Evolutionary conservation across 1,139 yeast species (phyloP).

Genomic region (Meyerozyma sp.): DNA sequence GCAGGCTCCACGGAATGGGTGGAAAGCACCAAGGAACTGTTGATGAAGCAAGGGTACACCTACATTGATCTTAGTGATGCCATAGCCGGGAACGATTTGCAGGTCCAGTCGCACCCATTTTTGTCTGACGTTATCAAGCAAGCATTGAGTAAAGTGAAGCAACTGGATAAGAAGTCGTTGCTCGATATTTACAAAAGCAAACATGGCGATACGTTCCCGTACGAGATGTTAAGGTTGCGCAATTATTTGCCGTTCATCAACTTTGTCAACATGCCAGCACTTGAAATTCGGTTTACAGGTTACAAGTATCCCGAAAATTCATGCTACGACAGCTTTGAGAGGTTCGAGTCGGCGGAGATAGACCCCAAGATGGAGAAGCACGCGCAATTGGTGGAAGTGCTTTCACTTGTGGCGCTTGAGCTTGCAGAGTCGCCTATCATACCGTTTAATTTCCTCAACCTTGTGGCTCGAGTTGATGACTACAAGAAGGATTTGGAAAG

Average conservation of each 20-base stretch:
- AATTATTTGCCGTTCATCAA: slow-evolving; percentile 68
- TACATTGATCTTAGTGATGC: slow-evolving; percentile 77
- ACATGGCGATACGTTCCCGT: slow-evolving; percentile 25
- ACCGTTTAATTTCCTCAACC: slow-evolving; percentile 57
- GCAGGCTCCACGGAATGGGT: slow-evolving; percentile 86
- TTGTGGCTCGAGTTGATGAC: slow-evolving; percentile 40
- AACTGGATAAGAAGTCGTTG: slow-evolving; percentile 10
- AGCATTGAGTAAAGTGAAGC: slow-evolving; percentile 32
- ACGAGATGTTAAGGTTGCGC: slow-evolving; percentile 46
- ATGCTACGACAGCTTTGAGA: slow-evolving; percentile 62
- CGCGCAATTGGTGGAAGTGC: slow-evolving; percentile 49
- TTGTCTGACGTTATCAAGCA: slow-evolving; percentile 42
- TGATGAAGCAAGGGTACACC: slow-evolving; percentile 60
- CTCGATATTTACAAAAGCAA: slow-evolving; percentile 23
- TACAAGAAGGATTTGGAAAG: slow-evolving; percentile 46
- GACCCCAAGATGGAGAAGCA: slow-evolving; percentile 60
- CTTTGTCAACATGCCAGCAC: slow-evolving; percentile 63
- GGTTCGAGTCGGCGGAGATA: slow-evolving; percentile 39
- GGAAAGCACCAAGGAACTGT: slow-evolving; percentile 48
- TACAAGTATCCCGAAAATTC: slow-evolving; percentile 52
- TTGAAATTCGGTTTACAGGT: slow-evolving; percentile 51
- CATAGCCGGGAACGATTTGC: slow-evolving; percentile 56
- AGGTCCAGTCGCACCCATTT: slow-evolving; percentile 63
- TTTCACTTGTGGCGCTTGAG: slow-evolving; percentile 49
- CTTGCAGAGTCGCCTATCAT: slow-evolving; percentile 70